Evolutionary conservation across 805 yeast genomes (phyloP).

Genomic region (Komagataella mondaviorum): DNA sequence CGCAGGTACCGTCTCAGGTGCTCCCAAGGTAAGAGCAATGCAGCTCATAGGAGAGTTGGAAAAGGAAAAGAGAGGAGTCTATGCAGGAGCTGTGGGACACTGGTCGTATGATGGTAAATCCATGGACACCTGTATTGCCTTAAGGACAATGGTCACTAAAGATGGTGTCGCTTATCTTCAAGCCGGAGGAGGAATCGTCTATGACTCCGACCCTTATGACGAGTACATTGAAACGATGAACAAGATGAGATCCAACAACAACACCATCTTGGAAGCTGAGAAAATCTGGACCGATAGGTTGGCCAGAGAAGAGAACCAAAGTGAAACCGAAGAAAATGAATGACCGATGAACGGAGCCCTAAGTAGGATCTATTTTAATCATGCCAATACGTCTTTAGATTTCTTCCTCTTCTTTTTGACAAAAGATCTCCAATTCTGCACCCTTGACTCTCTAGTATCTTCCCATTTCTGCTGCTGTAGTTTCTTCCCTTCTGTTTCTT

Average conservation of each 20-base stretch:
- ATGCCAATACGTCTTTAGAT: constrained; percentile 29
- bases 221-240: constrained; percentile 95
- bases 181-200: constrained; percentile 98
- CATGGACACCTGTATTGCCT: constrained; percentile 96
- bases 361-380: neutral
- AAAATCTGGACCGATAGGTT: constrained; percentile 46
- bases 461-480: constrained; percentile 43
- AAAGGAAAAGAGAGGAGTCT: constrained; percentile 86
- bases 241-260: constrained; percentile 89
- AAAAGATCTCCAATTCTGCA: constrained; percentile 45
- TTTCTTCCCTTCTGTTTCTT: constrained; percentile 14
- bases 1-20: constrained; percentile 98
- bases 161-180: constrained; percentile 86
- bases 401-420: constrained; percentile 32
- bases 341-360: neutral
- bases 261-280: constrained; percentile 89
- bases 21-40: constrained; percentile 97
- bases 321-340: constrained; percentile 10
- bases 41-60: constrained; percentile 84
- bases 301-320: constrained; percentile 11
- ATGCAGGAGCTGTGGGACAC: constrained; percentile 98
- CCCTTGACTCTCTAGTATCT: constrained; percentile 40
- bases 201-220: constrained; percentile 88
- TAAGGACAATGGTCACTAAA: constrained; percentile 93
- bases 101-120: constrained; percentile 94